Conservation (phyloP, 257 asterid species). For the Oldenlandia corymbosa region DNA sequence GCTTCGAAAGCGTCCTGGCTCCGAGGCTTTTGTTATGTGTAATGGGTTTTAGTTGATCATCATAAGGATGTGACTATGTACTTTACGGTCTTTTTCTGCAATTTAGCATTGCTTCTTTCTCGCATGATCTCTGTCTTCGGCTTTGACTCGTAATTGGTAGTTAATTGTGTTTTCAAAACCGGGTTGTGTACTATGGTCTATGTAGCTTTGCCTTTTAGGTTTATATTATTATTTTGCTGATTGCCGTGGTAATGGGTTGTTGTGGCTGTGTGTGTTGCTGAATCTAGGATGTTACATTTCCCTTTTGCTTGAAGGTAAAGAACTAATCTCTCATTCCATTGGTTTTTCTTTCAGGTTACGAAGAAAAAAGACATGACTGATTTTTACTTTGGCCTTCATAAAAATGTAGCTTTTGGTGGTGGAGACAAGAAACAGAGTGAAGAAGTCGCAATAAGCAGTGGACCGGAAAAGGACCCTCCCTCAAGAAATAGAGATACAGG, state of each 20-base stretch:
- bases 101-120: neutral
- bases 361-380: conserved; percentile 76
- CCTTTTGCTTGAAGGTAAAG: neutral
- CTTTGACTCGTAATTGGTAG: neutral
- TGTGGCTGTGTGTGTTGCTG: neutral
- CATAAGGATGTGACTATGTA: neutral
- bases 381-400: conserved; percentile 68
- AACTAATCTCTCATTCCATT: neutral
- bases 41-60: neutral
- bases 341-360: conserved; percentile 51
- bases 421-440: conserved; percentile 38
- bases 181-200: neutral
- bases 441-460: conserved; percentile 25
- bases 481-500: conserved; percentile 25
- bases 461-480: conserved; percentile 30
- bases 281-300: neutral
- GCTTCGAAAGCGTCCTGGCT: neutral
- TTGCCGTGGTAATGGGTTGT: conserved; percentile 1
- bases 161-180: neutral
- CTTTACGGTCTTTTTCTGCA: neutral
- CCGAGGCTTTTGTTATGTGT: neutral
- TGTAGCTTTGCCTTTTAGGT: neutral
- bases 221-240: conserved; percentile 3
- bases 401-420: conserved; percentile 84
- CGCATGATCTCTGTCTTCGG: neutral